These are phyloP conservation scores for Pleurotus cornucopiae DNA, from an alignment of 768 basidiomycete genomes.

Conservation along the genomic window DNA sequence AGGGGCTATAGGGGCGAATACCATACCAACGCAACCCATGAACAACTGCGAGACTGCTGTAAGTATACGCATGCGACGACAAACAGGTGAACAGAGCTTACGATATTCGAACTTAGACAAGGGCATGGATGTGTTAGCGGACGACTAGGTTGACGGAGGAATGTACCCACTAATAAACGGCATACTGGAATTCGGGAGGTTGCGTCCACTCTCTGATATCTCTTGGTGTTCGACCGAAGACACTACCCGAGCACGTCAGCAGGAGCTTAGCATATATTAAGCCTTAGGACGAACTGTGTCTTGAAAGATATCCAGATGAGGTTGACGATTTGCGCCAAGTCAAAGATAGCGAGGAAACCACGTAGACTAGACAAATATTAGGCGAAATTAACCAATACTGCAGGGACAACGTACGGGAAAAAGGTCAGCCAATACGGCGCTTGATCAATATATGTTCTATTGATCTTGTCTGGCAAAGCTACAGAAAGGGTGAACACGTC, in stretches of 20 bases:
- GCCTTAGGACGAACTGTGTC: constrained; percentile 52
- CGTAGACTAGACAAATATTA: constrained; percentile 53
- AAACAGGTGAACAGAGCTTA: constrained; percentile 27
- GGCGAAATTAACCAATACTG: too few species aligned
- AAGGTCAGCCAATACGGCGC: constrained; percentile 90
- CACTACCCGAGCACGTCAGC: constrained; percentile 27
- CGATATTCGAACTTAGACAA: constrained; percentile 51
- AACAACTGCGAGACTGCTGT: constrained; percentile 48
- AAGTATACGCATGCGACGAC: not conserved
- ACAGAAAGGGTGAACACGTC: not conserved
- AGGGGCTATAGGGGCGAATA: constrained; percentile 94
- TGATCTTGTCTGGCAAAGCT: constrained; percentile 72
- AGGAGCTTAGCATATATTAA: not conserved
- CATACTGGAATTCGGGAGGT: constrained; percentile 86
- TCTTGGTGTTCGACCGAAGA: constrained; percentile 85
- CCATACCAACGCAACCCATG: constrained; percentile 89
- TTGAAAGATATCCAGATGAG: constrained; percentile 79
- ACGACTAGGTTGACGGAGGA: constrained; percentile 7
- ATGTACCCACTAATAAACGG: constrained; percentile 70
- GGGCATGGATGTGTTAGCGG: not conserved
- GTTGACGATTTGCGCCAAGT: constrained; percentile 93
- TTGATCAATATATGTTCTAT: constrained; percentile 88
- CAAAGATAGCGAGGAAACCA: constrained; percentile 92
- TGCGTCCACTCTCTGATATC: constrained; percentile 89
- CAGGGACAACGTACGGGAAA: constrained; percentile 67